phyloP scores from a whole-genome alignment of 805 yeast species.

The Yueomyces sp. region DNA sequence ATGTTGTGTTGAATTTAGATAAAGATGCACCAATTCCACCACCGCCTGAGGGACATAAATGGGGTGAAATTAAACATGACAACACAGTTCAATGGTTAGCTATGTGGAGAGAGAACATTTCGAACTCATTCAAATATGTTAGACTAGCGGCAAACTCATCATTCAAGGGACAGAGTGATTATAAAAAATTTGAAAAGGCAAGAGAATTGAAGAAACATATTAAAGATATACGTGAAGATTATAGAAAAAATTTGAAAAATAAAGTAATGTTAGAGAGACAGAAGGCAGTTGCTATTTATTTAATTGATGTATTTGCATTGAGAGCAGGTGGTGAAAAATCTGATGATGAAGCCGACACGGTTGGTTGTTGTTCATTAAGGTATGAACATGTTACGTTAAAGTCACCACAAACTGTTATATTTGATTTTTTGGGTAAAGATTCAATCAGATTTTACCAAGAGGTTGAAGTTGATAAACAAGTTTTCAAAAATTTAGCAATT shows the following conservation, averaged over 20 bases:
- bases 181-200: slow-evolving; percentile 86
- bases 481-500: slow-evolving; percentile 73
- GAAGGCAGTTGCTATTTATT: slow-evolving; percentile 84
- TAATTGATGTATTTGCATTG: slow-evolving; percentile 83
- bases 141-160: slow-evolving; percentile 85
- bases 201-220: slow-evolving; percentile 68
- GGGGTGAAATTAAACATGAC: slow-evolving; percentile 88
- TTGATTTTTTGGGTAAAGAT: slow-evolving; percentile 93
- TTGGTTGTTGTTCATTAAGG: slow-evolving; percentile 90
- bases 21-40: slow-evolving; percentile 58
- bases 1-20: slow-evolving; percentile 72
- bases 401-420: slow-evolving; percentile 76
- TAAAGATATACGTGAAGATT: slow-evolving; percentile 61
- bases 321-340: slow-evolving; percentile 98
- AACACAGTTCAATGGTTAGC: slow-evolving; percentile 92
- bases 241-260: slow-evolving; percentile 54
- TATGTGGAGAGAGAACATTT: slow-evolving; percentile 91
- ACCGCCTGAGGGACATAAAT: slow-evolving; percentile 75
- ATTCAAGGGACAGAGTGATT: slow-evolving; percentile 82
- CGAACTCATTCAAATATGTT: slow-evolving; percentile 74
- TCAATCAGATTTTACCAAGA: slow-evolving; percentile 85
- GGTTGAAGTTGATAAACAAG: slow-evolving; percentile 85
- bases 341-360: slow-evolving; percentile 96
- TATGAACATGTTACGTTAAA: slow-evolving; percentile 76
- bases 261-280: slow-evolving; percentile 76